phyloP scores from a whole-genome alignment of 257 asterid species.

The Solanum gandarillasii region DNA sequence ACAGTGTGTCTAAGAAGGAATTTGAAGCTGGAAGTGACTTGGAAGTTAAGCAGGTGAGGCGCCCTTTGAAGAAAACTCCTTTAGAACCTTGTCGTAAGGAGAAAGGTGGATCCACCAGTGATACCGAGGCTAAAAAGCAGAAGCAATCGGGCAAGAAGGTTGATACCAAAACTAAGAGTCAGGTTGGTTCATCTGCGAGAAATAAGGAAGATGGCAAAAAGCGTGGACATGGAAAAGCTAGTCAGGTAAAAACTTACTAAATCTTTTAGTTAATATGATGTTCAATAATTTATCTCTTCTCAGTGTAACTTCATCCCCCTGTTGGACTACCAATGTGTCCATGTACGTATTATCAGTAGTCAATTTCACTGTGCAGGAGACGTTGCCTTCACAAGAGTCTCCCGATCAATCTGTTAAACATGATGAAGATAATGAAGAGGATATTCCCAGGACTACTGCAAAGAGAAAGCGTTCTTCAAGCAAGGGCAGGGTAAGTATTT shows the following conservation, averaged over 20 bases:
- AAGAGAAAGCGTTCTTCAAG: conserved; percentile 64
- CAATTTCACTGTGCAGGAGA: conserved; percentile 24
- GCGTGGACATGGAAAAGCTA: conserved; percentile 42
- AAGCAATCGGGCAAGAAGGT: conserved; percentile 19
- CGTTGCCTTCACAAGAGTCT: conserved; percentile 32
- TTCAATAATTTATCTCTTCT: conserved; percentile 15
- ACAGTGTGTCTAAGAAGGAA: conserved; percentile 29
- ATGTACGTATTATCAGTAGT: not conserved
- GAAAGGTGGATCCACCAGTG: conserved; percentile 37
- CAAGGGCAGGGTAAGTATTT: conserved; percentile 36
- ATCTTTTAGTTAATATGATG: conserved; percentile 34
- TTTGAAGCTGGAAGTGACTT: conserved; percentile 37
- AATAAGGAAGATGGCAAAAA: conserved; percentile 32
- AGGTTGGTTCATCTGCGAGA: conserved; percentile 21
- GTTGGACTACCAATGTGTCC: not conserved
- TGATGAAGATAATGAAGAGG: conserved; percentile 38
- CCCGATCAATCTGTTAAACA: conserved; percentile 35
- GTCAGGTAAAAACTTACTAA: conserved; percentile 24
- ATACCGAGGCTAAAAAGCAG: conserved; percentile 29
- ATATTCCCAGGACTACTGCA: conserved; percentile 29
- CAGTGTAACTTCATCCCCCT: conserved; percentile 3
- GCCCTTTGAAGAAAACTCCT: conserved; percentile 12
- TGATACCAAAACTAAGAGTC: conserved; percentile 17
- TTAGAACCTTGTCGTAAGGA: conserved; percentile 23
- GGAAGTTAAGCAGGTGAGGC: conserved; percentile 15